These are phyloP conservation scores for Cicer pinnatifidum DNA, from an alignment of 306 rosid genomes.

Conservation along the genomic window DNA sequence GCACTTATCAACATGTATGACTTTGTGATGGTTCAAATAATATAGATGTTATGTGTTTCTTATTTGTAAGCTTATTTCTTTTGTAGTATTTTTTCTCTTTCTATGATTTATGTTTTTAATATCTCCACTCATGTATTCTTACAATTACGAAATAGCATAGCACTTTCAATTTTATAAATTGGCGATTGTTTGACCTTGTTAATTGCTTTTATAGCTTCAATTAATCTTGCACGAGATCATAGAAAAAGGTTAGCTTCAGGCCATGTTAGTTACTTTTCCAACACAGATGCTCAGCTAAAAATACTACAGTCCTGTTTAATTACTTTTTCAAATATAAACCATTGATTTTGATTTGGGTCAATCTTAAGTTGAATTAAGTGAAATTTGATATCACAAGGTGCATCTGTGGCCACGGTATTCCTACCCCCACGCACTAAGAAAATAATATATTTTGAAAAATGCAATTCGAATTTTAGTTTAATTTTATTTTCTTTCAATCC, in stretches of 20 bases:
- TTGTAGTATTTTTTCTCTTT: too few species aligned
- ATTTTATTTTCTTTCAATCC: too few species aligned
- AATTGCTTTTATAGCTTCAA: background rate
- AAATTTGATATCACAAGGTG: background rate
- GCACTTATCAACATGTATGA: background rate
- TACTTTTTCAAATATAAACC: background rate
- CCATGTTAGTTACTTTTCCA: constrained; percentile 4
- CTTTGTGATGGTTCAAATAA: background rate
- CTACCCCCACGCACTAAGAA: too few species aligned
- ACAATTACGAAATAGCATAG: background rate
- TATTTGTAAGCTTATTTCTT: too few species aligned
- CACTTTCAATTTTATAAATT: background rate
- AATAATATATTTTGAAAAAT: too few species aligned
- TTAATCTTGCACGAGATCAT: too few species aligned
- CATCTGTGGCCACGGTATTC: too few species aligned
- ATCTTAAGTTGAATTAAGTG: background rate
- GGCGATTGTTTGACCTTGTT: background rate
- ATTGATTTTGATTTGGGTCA: background rate
- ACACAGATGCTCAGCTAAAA: background rate
- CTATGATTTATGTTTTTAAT: too few species aligned
- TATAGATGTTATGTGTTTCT: background rate
- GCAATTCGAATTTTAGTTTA: too few species aligned
- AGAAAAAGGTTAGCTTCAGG: background rate
- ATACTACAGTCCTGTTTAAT: background rate
- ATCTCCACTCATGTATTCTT: background rate